Evolutionary conservation across 345 rosid genomes (phyloP), one percentile per base, ranked within the genome.

Genomic region (Eucalyptus virginea): DNA sequence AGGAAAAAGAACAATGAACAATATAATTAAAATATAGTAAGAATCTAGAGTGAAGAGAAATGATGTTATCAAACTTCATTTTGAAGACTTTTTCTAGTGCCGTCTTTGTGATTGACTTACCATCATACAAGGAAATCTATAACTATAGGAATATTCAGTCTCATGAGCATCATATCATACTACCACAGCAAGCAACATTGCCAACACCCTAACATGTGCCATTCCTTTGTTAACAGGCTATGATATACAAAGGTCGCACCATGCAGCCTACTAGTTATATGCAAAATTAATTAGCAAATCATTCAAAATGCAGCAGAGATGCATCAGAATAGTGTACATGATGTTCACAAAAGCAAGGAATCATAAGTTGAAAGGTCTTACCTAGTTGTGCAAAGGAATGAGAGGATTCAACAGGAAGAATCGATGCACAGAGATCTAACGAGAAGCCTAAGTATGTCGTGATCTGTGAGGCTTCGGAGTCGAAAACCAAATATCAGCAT

Each of bases 61-160:
- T 0, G 30, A 58, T 58, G 30, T 58, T 0, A 11, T 9, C 65
- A 4, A 4, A 58, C 65, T 58, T 58, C 65, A 23, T 56, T 26
- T 58, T 58, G 65, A 58, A 58, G 65, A 58, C 30, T 1, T 58
- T 24, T 24, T 58, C 30, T 58, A 24, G 65, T 58, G 65, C 12
- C n/a, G 30, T 58, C 65, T 4, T 58, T 58, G 65, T 58, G 65
- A 58, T 58, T 58, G 65, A 58, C 14, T 24, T 58, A 58, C 65
- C 65, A 58, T 58, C 65, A 58, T 24, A 24, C 65, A 58, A 58
- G 65, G n/a, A 58, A 58, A 58, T 58, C 3, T 10, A 58, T 24
- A 24, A 4, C 65, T 58, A 10, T 23, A 58, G 30, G 30, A 24
- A 58, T 58, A 58, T 24, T 58, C 65, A 58, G 0, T 58, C n/a